Percentiles rank a stretch among this genome's conserved stretches.
Evolutionary conservation across 202 grass and related monocot genomes (phyloP).

Genomic region (Tripidium arundinaceum): DNA sequence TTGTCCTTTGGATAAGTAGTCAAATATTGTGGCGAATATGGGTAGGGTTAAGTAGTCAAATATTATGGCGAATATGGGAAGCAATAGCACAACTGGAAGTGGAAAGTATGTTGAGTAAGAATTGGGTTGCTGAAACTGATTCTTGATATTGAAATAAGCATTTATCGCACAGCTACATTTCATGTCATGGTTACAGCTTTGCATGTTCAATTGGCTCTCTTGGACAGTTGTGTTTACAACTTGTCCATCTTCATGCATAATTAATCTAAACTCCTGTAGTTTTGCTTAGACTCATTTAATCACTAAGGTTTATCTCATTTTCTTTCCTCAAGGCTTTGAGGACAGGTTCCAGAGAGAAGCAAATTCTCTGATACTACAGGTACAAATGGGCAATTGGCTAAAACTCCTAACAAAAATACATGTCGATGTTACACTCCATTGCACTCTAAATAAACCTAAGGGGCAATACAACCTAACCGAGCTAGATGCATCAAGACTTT

Average conservation of each 20-base stretch:
- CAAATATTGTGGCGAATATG: background rate
- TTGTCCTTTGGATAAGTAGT: background rate
- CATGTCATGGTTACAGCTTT: background rate
- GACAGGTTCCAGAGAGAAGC: conserved; percentile 89
- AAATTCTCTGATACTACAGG: conserved; percentile 28
- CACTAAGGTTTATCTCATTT: conserved; percentile 9
- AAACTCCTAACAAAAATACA: conserved; percentile 5
- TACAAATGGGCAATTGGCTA: background rate
- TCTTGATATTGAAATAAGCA: background rate
- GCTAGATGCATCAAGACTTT: background rate
- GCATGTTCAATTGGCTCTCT: background rate
- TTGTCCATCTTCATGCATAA: background rate
- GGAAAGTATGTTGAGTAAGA: background rate
- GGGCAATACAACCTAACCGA: conserved; percentile 1
- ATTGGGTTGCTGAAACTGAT: background rate
- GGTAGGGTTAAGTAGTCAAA: background rate
- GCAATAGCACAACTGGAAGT: background rate
- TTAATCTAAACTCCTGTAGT: background rate
- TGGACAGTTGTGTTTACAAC: background rate
- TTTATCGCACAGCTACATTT: background rate
- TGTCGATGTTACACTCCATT: background rate
- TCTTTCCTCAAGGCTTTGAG: conserved; percentile 64
- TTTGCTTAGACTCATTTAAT: background rate
- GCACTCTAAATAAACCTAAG: conserved; percentile 7
- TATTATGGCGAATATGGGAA: background rate